Evolutionary conservation across 768 basidiomycete species (phyloP).

Genomic region (Leucocoprinus leucothites): DNA sequence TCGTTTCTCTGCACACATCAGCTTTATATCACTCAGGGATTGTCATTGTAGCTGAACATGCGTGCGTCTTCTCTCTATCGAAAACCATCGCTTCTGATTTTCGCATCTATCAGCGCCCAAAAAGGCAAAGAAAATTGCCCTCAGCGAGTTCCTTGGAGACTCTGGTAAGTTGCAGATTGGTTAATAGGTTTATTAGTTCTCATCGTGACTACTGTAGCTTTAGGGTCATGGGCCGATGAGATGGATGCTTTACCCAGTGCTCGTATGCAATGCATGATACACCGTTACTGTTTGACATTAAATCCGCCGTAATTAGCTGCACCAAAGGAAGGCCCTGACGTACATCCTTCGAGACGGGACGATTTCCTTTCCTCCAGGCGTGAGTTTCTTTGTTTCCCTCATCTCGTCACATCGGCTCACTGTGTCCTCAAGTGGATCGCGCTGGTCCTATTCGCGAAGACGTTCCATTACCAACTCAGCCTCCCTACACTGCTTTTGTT

Average conservation of each 20-base stretch:
- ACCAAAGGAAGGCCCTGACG: constrained; percentile 59
- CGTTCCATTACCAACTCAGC: constrained; percentile 89
- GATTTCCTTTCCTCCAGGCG: constrained; percentile 63
- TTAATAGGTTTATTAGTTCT: constrained; percentile 16
- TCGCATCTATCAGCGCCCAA: constrained; percentile 65
- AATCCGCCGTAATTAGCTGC: constrained; percentile 48
- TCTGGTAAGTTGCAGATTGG: constrained; percentile 49
- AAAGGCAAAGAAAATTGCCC: constrained; percentile 89
- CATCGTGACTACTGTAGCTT: constrained; percentile 41
- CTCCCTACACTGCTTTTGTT: constrained; percentile 95
- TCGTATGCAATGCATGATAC: constrained; percentile 55
- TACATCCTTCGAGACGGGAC: constrained; percentile 48
- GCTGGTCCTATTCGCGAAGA: constrained; percentile 73
- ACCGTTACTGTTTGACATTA: not conserved
- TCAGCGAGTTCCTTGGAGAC: constrained; percentile 92
- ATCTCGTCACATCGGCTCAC: constrained; percentile 12
- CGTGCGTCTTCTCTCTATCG: not conserved
- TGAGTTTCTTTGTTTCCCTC: constrained; percentile 30
- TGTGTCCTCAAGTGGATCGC: constrained; percentile 47
- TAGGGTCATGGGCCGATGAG: constrained; percentile 99
- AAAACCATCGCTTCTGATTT: not conserved
- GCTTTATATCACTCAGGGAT: not conserved
- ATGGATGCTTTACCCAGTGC: constrained; percentile 92
- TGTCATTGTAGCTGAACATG: not conserved
- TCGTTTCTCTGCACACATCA: no score